Percentiles rank a stretch among this genome's conserved stretches.
These are phyloP conservation scores for Mucor saturninus DNA, from an alignment of 371 early-diverging fungal genomes.

Conservation along the genomic window DNA sequence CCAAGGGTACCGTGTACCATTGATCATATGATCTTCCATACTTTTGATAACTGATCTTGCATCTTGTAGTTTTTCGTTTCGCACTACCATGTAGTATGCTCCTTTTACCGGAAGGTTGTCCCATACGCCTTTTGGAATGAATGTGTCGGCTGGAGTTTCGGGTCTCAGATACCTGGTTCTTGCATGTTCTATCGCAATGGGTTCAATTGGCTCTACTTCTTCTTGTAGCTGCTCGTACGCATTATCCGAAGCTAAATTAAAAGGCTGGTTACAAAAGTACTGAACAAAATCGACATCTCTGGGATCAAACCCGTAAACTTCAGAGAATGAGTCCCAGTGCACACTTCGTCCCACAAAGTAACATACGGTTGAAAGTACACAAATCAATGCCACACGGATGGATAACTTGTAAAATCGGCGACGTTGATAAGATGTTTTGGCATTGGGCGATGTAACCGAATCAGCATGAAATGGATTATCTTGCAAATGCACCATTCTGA, in stretches of 20 bases:
- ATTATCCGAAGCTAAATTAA: neutral
- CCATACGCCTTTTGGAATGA: conserved; percentile 26
- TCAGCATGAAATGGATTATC: conserved; percentile 13
- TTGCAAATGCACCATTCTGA: conserved; percentile 12
- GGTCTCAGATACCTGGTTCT: conserved; percentile 2
- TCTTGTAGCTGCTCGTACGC: neutral
- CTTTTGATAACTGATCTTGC: conserved; percentile 45
- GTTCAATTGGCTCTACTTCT: neutral
- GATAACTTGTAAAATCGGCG: conserved; percentile 11
- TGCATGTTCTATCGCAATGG: neutral
- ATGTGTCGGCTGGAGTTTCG: conserved; percentile 7
- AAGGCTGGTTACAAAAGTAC: conserved; percentile 20
- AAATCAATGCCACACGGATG: conserved; percentile 4
- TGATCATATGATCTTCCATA: conserved; percentile 51
- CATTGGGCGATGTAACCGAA: neutral
- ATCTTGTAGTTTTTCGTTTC: conserved; percentile 37
- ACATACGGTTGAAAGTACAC: conserved; percentile 5
- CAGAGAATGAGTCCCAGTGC: conserved; percentile 14
- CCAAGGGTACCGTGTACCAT: conserved; percentile 56
- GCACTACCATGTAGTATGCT: conserved; percentile 44
- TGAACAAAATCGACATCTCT: conserved; percentile 20
- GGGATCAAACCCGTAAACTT: conserved; percentile 14
- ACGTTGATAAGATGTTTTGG: conserved; percentile 7
- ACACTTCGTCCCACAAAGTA: conserved; percentile 18
- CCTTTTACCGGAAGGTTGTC: conserved; percentile 39